These are phyloP conservation scores for Yamadazyma endophytica DNA, from an alignment of 805 yeast genomes.

Conservation along the genomic window DNA sequence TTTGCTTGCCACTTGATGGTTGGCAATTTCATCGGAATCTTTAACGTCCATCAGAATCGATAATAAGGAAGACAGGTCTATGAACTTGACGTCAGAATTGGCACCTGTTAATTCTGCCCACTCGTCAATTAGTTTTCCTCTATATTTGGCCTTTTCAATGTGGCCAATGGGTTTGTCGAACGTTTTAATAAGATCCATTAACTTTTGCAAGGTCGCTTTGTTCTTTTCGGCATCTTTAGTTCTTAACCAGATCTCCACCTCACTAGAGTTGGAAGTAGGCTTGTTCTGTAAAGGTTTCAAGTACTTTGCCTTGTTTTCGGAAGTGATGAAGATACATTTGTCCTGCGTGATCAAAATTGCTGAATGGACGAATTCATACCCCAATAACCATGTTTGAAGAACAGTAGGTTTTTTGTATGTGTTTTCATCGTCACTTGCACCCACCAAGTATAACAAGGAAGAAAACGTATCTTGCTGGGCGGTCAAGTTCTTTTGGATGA, in stretches of 20 bases:
- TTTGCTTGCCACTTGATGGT: constrained; percentile 66
- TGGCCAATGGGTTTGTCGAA: constrained; percentile 49
- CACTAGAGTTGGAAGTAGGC: constrained; percentile 37
- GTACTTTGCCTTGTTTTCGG: constrained; percentile 81
- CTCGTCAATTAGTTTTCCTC: constrained; percentile 80
- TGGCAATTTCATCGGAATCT: constrained; percentile 71
- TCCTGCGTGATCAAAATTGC: constrained; percentile 60
- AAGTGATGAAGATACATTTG: constrained; percentile 64
- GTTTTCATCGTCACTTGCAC: constrained; percentile 82
- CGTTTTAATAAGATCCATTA: constrained; percentile 43
- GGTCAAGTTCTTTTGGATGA: constrained; percentile 32
- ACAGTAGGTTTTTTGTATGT: constrained; percentile 87
- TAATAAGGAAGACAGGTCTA: constrained; percentile 52
- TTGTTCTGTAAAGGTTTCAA: constrained; percentile 51
- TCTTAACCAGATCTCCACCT: constrained; percentile 61
- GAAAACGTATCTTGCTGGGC: constrained; percentile 16
- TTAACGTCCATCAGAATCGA: constrained; percentile 59
- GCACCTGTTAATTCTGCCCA: constrained; percentile 51
- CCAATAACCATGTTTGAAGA: constrained; percentile 85
- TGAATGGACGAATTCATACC: constrained; percentile 95
- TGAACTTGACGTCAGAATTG: constrained; percentile 30
- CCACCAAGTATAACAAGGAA: constrained; percentile 59
- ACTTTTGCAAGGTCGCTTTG: constrained; percentile 56
- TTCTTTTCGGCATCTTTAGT: constrained; percentile 80
- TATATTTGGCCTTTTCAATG: constrained; percentile 71